phyloP scores from a whole-genome alignment of 208 protist species.

The Borovskyia barvae region DNA sequence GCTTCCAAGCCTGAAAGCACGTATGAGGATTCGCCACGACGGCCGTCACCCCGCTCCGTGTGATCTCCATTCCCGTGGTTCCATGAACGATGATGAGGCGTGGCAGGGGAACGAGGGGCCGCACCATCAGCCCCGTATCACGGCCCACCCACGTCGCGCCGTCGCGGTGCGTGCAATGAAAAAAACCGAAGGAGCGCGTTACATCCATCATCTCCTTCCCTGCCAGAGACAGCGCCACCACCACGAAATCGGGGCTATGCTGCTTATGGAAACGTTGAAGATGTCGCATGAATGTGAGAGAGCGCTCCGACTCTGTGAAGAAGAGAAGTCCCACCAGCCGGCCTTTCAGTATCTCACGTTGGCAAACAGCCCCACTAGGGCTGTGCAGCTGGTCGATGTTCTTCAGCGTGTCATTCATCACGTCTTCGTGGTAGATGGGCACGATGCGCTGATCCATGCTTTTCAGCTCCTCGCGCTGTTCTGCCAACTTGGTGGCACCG shows the following conservation, averaged over 20 bases:
- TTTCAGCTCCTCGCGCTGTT: conserved; percentile 75
- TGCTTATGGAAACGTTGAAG: conserved; percentile 45
- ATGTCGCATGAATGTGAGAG: conserved; percentile 58
- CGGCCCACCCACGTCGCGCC: conserved; percentile 72
- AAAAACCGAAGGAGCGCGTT: conserved; percentile 72
- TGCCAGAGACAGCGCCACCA: conserved; percentile 63
- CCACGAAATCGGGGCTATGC: conserved; percentile 71
- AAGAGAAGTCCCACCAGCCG: conserved; percentile 76
- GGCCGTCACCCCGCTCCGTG: conserved; percentile 61
- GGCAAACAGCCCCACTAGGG: conserved; percentile 46
- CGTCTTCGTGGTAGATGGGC: conserved; percentile 58
- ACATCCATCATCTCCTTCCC: conserved; percentile 72
- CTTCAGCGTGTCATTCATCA: conserved; percentile 69
- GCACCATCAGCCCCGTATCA: conserved; percentile 56
- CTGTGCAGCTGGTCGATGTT: conserved; percentile 47
- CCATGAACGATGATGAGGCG: conserved; percentile 68
- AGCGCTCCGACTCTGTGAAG: conserved; percentile 77
- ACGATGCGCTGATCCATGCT: conserved; percentile 63
- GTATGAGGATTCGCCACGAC: conserved; percentile 58
- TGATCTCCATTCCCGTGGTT: conserved; percentile 58
- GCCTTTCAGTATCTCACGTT: conserved; percentile 59
- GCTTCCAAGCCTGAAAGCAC: conserved; percentile 63
- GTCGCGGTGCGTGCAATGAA: conserved; percentile 70
- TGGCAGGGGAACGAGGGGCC: conserved; percentile 50
- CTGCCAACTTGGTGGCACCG: conserved; percentile 44